These are phyloP conservation scores for Mycothermus thermophilus DNA, from an alignment of 495 filamentous ascomycete species.

Conservation along the genomic window DNA sequence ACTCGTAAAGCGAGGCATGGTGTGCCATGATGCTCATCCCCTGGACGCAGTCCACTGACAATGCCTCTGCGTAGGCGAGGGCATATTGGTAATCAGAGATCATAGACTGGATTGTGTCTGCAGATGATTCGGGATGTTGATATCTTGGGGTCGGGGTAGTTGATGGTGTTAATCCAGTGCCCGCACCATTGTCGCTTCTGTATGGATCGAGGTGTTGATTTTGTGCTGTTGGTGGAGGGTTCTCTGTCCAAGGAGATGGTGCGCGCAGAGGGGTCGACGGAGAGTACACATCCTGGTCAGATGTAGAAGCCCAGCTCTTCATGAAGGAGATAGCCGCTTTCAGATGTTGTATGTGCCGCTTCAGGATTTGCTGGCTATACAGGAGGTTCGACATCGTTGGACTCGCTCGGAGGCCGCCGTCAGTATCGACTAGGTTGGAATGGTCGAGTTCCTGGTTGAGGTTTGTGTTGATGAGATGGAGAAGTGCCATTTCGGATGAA, in stretches of 20 bases:
- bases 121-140: too few relatives aligned
- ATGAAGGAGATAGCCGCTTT: background rate
- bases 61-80: slow-evolving; percentile 1
- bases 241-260: too few relatives aligned
- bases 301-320: background rate
- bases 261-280: too few relatives aligned
- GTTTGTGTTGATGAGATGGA: slow-evolving; percentile 16
- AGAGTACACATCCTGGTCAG: too few relatives aligned
- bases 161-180: too few relatives aligned
- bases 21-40: slow-evolving; percentile 17
- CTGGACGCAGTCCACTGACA: slow-evolving; percentile 8
- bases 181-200: too few relatives aligned
- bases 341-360: slow-evolving; percentile 17
- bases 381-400: slow-evolving; percentile 3
- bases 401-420: background rate
- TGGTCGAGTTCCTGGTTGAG: slow-evolving; percentile 7
- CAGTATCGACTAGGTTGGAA: background rate
- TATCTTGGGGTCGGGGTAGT: too few relatives aligned
- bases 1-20: slow-evolving; percentile 15
- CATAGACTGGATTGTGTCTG: background rate
- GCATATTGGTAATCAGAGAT: background rate
- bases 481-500: slow-evolving; percentile 13
- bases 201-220: too few relatives aligned
- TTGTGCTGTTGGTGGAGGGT: too few relatives aligned
- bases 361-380: slow-evolving; percentile 10